phyloP scores from a whole-genome alignment of 768 basidiomycete species.

The Lactarius hatsudake region DNA sequence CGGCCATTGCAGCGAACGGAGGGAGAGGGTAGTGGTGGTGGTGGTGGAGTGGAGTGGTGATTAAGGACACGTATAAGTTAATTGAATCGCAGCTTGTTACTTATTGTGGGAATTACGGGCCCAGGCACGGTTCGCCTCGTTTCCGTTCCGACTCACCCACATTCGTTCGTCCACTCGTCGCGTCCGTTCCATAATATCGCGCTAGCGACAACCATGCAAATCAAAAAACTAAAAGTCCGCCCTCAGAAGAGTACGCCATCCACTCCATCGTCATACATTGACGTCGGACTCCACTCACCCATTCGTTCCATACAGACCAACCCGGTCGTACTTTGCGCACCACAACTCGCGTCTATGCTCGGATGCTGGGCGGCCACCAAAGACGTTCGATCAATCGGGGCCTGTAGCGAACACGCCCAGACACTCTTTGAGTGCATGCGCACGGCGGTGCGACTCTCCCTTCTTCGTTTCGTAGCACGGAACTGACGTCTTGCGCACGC shows the following conservation, averaged over 20 bases:
- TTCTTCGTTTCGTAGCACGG: slow-evolving; percentile 6
- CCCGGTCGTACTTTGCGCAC: slow-evolving; percentile 53
- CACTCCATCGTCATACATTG: not conserved
- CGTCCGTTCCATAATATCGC: not conserved
- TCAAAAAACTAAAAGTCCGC: slow-evolving; percentile 77
- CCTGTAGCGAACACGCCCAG: slow-evolving; percentile 60
- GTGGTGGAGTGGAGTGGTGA: not conserved
- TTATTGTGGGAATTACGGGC: not conserved
- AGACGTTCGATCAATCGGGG: slow-evolving; percentile 53
- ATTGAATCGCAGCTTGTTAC: too few species aligned
- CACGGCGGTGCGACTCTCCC: slow-evolving; percentile 60
- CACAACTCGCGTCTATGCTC: slow-evolving; percentile 75
- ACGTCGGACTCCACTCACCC: slow-evolving; percentile 35
- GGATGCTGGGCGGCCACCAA: slow-evolving; percentile 79
- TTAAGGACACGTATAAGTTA: not conserved
- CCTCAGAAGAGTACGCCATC: slow-evolving; percentile 60
- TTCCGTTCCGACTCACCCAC: not conserved
- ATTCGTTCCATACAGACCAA: slow-evolving; percentile 42
- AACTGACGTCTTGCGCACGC: slow-evolving; percentile 7
- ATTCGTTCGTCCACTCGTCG: not conserved
- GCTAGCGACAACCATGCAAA: slow-evolving; percentile 56
- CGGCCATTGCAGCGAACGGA: slow-evolving; percentile 27
- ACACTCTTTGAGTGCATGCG: slow-evolving; percentile 79
- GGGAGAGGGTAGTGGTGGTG: not conserved
- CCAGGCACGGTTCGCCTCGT: not conserved